Evolutionary conservation across 805 yeast species (phyloP), one percentile per base, ranked within the genome.

Genomic region (Kockiozyma suomiensis): DNA sequence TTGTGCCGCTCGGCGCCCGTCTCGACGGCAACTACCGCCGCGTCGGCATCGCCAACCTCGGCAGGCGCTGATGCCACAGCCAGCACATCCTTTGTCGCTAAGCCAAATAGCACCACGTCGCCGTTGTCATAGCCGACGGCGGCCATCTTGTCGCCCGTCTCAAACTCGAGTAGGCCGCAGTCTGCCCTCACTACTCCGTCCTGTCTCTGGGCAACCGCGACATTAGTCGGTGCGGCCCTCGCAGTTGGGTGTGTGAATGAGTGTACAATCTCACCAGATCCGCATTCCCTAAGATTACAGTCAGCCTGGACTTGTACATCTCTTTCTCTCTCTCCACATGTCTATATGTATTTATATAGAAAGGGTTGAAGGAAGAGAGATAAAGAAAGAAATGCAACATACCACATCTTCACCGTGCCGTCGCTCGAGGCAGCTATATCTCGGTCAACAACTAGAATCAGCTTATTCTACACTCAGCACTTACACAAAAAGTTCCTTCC

Each of bases 401-500:
- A 93, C 92, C 91, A 88, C 38, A 89, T 68, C 45, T 74, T 77
- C 0, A 86, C 75, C 0, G 81, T 68, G 0, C 89, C 89, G 70
- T 84, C 66, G 13, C 45, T 37, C 10, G 68, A 57, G 15, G 65
- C 63, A 13, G 69, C 69, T 66, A 42, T n/a, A 40, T 17, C 3
- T 33, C 32, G 26, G 38, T 13, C 25, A 19, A 25, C 13, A 15
- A 15, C 56, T 5, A 3, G 25, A 26, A 17, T 17, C 38, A 43
- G 21, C n/a, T 40, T n/a, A 2, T 7, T 19, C 35, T 13, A 6
- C 13, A 32, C 6, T 51, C 70, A 88, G 3, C 63, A 79, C 10
- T 84, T 74, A 5, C 86, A 79, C 19, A 86, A 62, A 59, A 89
- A 75, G 68, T 88, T 87, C 42, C 93, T 74, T 0, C 96, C 96